Conservation (phyloP, 805 yeast genomes). For the Kodamaea laetipori region DNA sequence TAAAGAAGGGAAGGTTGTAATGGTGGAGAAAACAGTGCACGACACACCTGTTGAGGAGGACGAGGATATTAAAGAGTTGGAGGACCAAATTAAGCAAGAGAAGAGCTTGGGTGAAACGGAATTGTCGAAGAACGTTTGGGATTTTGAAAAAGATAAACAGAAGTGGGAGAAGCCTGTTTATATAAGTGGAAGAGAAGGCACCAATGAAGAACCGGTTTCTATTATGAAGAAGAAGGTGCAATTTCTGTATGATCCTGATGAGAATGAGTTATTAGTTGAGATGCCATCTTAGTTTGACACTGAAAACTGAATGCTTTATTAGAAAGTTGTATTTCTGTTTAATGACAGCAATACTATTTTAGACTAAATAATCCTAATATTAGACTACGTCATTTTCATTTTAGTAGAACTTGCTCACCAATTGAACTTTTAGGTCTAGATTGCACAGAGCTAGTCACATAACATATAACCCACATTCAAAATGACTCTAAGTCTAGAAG, state of each 20-base stretch:
- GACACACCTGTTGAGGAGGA: constrained; percentile 37
- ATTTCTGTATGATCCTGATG: constrained; percentile 22
- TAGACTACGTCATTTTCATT: too few relatives aligned
- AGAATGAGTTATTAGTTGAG: constrained; percentile 25
- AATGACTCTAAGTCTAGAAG: too few relatives aligned
- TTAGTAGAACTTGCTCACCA: too few relatives aligned
- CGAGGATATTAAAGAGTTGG: constrained; percentile 38
- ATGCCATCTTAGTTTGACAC: background rate
- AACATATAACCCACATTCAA: too few relatives aligned
- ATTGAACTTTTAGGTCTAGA: too few relatives aligned
- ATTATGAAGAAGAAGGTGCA: constrained; percentile 29
- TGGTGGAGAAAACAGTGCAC: constrained; percentile 47
- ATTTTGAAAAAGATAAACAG: constrained; percentile 52
- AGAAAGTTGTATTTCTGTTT: too few relatives aligned
- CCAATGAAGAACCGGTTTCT: background rate
- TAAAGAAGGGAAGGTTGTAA: constrained; percentile 73
- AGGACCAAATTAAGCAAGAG: constrained; percentile 29
- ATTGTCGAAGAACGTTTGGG: constrained; percentile 54
- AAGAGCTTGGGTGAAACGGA: constrained; percentile 30
- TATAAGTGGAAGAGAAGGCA: constrained; percentile 14
- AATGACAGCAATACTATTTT: too few relatives aligned
- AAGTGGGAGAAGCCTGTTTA: constrained; percentile 61
- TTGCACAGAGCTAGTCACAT: too few relatives aligned
- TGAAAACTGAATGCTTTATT: too few relatives aligned
- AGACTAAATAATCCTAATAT: too few relatives aligned